Percentiles rank a stretch among this genome's conserved stretches.
Conservation (phyloP, 2,329 filamentous ascomycete species). For the Claviceps monticola region DNA sequence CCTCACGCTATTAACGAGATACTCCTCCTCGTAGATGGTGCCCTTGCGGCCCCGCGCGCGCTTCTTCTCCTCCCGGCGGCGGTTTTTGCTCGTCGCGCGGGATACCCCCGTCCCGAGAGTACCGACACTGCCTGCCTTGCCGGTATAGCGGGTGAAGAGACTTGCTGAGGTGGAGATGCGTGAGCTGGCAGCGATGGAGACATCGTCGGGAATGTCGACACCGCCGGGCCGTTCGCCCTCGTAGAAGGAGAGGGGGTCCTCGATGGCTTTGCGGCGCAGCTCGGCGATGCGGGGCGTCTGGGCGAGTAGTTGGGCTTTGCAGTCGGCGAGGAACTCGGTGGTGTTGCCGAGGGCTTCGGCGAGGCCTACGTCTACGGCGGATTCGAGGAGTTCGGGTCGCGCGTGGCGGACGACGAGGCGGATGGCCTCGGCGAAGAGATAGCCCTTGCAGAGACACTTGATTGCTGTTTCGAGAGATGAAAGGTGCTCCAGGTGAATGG, state of each 20-base stretch:
- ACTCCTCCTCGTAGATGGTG: conserved; percentile 95
- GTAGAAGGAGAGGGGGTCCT: conserved; percentile 81
- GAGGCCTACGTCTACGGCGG: conserved; percentile 64
- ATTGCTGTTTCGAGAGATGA: conserved; percentile 55
- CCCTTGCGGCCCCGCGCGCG: conserved; percentile 89
- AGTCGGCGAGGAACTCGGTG: conserved; percentile 88
- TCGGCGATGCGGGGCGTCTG: conserved; percentile 80
- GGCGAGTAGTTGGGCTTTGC: conserved; percentile 67
- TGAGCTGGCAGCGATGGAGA: conserved; percentile 74
- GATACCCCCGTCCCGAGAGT: conserved; percentile 62
- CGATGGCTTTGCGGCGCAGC: conserved; percentile 63
- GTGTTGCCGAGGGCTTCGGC: conserved; percentile 67
- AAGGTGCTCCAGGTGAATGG: conserved; percentile 71
- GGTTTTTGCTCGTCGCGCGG: conserved; percentile 75
- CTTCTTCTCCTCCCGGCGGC: conserved; percentile 85
- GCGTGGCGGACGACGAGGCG: conserved; percentile 53
- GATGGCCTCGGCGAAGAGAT: conserved; percentile 78
- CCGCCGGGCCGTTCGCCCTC: conserved; percentile 57
- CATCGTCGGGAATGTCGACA: conserved; percentile 73
- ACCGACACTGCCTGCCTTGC: conserved; percentile 46
- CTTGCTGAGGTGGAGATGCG: conserved; percentile 71
- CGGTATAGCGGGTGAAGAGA: conserved; percentile 86
- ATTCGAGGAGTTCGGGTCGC: conserved; percentile 47
- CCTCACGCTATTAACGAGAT: conserved; percentile 76
- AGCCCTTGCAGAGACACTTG: conserved; percentile 72